Evolutionary conservation across 768 basidiomycete species (phyloP).

Genomic region (Mycena chlorophos): DNA sequence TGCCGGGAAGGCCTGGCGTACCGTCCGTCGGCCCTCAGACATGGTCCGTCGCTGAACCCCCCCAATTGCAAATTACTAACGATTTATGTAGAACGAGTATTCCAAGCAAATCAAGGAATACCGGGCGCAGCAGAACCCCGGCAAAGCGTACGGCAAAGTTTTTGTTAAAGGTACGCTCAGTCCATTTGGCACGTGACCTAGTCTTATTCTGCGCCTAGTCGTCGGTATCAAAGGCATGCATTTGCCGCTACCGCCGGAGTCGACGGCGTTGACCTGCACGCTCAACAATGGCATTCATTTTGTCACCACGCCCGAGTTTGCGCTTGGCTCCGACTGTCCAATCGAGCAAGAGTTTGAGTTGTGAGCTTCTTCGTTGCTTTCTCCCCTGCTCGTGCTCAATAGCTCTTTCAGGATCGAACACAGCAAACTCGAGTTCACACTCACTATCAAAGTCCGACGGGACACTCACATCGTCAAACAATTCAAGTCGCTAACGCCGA

Average conservation of each 20-base stretch:
- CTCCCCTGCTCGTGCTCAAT: neutral
- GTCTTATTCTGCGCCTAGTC: conserved; percentile 50
- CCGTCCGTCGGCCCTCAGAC: conserved; percentile 86
- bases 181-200: neutral
- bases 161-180: conserved; percentile 79
- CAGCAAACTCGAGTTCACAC: conserved; percentile 91
- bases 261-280: conserved; percentile 78
- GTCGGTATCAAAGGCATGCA: conserved; percentile 70
- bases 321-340: conserved; percentile 54
- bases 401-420: conserved; percentile 73
- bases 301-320: conserved; percentile 82
- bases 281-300: conserved; percentile 97
- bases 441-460: conserved; percentile 82
- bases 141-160: conserved; percentile 87
- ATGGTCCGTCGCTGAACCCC: conserved; percentile 60
- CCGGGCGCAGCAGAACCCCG: conserved; percentile 70
- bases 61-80: conserved; percentile 7
- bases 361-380: conserved; percentile 51
- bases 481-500: conserved; percentile 60
- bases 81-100: conserved; percentile 80
- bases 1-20: conserved; percentile 80
- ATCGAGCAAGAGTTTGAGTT: conserved; percentile 92
- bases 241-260: conserved; percentile 76
- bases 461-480: conserved; percentile 84
- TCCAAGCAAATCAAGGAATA: conserved; percentile 86